Conservation (phyloP, 2,329 filamentous ascomycete species). For the Neopestalotiopsis clavispora region DNA sequence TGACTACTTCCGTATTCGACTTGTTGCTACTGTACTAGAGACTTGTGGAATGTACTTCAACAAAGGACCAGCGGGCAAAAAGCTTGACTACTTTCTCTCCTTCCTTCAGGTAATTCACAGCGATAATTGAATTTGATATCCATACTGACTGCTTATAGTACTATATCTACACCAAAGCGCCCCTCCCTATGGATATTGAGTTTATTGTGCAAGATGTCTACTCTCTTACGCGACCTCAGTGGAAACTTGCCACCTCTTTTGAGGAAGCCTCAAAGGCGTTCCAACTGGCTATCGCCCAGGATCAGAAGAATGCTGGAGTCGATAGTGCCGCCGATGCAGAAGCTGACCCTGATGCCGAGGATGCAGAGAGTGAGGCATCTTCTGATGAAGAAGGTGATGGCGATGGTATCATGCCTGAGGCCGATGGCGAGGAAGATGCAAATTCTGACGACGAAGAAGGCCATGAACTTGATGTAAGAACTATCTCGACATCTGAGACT, state of each 20-base stretch:
- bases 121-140: conserved; percentile 11
- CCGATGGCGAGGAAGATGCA: conserved; percentile 62
- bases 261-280: conserved; percentile 86
- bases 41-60: conserved; percentile 97
- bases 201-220: conserved; percentile 96
- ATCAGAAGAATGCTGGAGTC: conserved; percentile 79
- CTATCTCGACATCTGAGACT: neutral
- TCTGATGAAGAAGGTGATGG: conserved; percentile 78
- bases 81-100: conserved; percentile 94
- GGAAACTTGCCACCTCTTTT: conserved; percentile 82
- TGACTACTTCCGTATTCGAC: conserved; percentile 93
- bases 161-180: conserved; percentile 89
- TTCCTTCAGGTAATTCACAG: conserved; percentile 77
- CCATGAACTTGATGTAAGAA: conserved; percentile 57
- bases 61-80: conserved; percentile 91
- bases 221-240: conserved; percentile 83
- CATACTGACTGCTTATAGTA: conserved; percentile 60
- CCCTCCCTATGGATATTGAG: conserved; percentile 94
- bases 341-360: conserved; percentile 40
- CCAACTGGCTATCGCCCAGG: conserved; percentile 84
- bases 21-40: conserved; percentile 88
- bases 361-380: conserved; percentile 70
- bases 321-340: conserved; percentile 62
- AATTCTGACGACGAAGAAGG: conserved; percentile 62
- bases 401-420: conserved; percentile 64